Conservation (phyloP, 1,284 basidiomycete genomes). For the Apiotrichum brassicae region DNA sequence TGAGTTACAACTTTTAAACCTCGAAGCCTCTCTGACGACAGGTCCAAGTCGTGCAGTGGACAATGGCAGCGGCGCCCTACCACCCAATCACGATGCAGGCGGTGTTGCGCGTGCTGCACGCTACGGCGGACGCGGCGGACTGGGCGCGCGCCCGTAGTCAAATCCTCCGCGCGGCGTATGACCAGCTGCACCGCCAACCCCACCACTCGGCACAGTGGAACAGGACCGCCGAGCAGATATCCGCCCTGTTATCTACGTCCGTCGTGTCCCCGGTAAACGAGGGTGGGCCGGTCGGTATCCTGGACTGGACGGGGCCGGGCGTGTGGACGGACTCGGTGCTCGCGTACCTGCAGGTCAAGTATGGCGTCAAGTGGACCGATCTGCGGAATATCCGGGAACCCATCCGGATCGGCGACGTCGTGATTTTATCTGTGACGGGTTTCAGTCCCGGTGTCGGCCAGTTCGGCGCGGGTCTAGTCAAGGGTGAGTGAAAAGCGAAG, state of each 20-base stretch:
- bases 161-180: not conserved
- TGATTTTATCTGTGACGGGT: slow-evolving; percentile 46
- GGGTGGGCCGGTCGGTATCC: slow-evolving; percentile 43
- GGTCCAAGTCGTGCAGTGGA: slow-evolving; percentile 49
- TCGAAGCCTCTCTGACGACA: slow-evolving; percentile 6
- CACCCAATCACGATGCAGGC: slow-evolving; percentile 42
- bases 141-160: slow-evolving; percentile 24
- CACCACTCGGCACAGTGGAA: slow-evolving; percentile 13
- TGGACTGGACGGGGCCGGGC: slow-evolving; percentile 46
- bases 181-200: not conserved
- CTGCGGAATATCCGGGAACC: slow-evolving; percentile 35
- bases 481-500: slow-evolving; percentile 33
- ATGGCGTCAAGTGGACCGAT: slow-evolving; percentile 41
- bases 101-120: slow-evolving; percentile 35
- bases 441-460: slow-evolving; percentile 47
- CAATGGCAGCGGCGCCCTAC: slow-evolving; percentile 38
- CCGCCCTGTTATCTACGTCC: slow-evolving; percentile 15
- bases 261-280: slow-evolving; percentile 28
- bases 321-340: slow-evolving; percentile 44
- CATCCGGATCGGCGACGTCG: slow-evolving; percentile 43
- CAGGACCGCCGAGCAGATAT: not conserved
- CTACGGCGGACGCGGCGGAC: slow-evolving; percentile 30
- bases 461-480: slow-evolving; percentile 32
- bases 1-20: slow-evolving; percentile 19
- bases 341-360: slow-evolving; percentile 38